Evolutionary conservation across 768 basidiomycete species (phyloP), one percentile per base, ranked within the genome.

Genomic region (Lactarius indigo): DNA sequence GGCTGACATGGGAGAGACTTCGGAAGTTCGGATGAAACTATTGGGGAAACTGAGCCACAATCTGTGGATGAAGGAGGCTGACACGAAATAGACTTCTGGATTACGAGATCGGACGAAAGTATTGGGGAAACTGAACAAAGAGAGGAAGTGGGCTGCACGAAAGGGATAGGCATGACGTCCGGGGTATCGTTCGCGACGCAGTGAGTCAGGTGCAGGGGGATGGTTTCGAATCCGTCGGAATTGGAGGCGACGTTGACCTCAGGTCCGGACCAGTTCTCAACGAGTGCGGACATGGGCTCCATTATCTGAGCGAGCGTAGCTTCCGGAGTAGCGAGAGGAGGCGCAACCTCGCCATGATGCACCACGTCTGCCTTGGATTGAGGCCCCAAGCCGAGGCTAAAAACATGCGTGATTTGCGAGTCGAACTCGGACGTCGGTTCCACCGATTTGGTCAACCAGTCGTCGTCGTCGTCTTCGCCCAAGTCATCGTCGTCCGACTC

Each of bases 241-340:
- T 59, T 31, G 57, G n/a, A 12, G 3, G 33, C n/a, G 8, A 57
- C 4, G 6, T 59, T 28, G 39, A 5, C 33, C 26, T 18, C 39
- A 7, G 61, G 58, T 30, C 56, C 41, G 50, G n/a, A 55, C 62
- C 33, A 59, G 50, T 52, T 7, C 52, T 47, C 66, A 23, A 64
- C 66, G 23, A 44, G 18, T 4, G 50, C 66, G 2, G 66, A 64
- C 62, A 67, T 56, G 9, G 62, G 42, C 52, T 64, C 66, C 57
- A 47, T 3, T 8, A 31, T 50, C 15, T 47, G 20, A 3, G 31
- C 41, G 52, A 55, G 28, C 2, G 33, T 59, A 26, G 12, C 33
- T 12, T 35, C 57, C 0, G 62, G 62, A 20, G 58, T 59, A 28
- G 17, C 7, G 13, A 7, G 35, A 20, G 57, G 62, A 17, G 62